Conservation (phyloP, 768 basidiomycete genomes). For the Hygrophoropsis aurantiaca region DNA sequence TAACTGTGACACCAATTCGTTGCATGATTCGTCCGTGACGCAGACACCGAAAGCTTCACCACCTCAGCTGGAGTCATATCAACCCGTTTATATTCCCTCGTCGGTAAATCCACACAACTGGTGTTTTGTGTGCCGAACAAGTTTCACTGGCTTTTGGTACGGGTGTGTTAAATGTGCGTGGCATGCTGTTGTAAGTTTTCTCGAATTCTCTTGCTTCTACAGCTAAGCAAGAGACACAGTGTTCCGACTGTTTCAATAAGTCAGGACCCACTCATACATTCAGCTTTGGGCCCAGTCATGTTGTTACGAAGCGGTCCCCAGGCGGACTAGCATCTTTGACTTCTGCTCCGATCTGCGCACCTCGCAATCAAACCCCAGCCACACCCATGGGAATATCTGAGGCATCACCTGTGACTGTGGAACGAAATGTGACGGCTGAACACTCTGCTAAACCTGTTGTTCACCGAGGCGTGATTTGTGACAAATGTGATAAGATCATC, state of each 20-base stretch:
- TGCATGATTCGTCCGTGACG: not conserved
- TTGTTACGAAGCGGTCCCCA: slow-evolving; percentile 19
- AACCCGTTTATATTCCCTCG: not conserved
- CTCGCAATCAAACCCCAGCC: not conserved
- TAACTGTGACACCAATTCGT: not conserved
- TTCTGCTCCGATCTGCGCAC: not conserved
- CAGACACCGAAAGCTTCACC: not conserved
- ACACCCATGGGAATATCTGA: not conserved
- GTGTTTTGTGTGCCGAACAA: slow-evolving; percentile 31
- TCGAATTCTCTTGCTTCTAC: not conserved
- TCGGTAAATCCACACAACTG: slow-evolving; percentile 10
- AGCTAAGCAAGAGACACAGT: slow-evolving; percentile 14
- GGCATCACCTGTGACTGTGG: too few species aligned
- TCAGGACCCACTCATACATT: slow-evolving; percentile 25
- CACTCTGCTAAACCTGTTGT: slow-evolving; percentile 26
- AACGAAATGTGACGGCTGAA: too few species aligned
- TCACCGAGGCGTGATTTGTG: slow-evolving; percentile 64
- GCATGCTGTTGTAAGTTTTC: slow-evolving; percentile 30
- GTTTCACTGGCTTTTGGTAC: slow-evolving; percentile 25
- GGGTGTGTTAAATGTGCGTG: slow-evolving; percentile 32
- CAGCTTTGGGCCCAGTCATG: slow-evolving; percentile 31
- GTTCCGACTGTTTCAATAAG: slow-evolving; percentile 26
- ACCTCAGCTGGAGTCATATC: not conserved
- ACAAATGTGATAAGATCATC: slow-evolving; percentile 56
- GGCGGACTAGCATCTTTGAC: not conserved